phyloP scores from a whole-genome alignment of 495 filamentous ascomycete species.

The Paragyromitra xinjiangensis region DNA sequence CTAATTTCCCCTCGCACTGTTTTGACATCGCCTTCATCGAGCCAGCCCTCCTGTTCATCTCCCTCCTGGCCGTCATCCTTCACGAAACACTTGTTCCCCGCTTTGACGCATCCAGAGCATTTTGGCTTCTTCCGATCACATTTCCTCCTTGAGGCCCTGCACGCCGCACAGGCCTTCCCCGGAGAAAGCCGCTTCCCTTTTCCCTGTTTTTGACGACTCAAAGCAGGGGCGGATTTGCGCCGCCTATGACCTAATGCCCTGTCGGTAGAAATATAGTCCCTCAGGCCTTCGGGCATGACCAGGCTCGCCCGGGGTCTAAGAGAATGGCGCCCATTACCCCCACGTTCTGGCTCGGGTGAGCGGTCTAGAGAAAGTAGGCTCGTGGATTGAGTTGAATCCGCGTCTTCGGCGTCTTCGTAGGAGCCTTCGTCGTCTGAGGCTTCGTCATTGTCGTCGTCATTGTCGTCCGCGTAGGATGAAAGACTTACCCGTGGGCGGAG shows the following conservation, averaged over 20 bases:
- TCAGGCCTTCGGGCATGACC: conserved; percentile 27
- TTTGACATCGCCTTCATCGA: conserved; percentile 38
- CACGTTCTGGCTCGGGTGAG: conserved; percentile 39
- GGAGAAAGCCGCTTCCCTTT: conserved; percentile 42
- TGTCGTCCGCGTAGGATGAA: conserved; percentile 37
- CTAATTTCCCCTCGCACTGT: conserved; percentile 61
- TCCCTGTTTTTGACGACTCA: neutral
- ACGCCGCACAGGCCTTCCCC: conserved; percentile 46
- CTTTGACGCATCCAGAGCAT: conserved; percentile 43
- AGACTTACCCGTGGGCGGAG: conserved; percentile 30
- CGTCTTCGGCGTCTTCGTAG: conserved; percentile 23
- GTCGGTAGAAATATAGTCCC: conserved; percentile 43
- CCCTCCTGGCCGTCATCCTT: conserved; percentile 60
- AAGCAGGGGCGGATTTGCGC: conserved; percentile 2
- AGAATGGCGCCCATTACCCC: conserved; percentile 27
- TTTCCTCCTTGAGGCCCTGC: conserved; percentile 32
- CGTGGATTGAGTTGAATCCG: conserved; percentile 17
- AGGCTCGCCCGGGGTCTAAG: conserved; percentile 42
- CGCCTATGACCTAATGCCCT: conserved; percentile 23
- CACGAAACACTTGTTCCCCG: conserved; percentile 53
- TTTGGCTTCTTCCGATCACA: conserved; percentile 51
- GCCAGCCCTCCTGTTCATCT: conserved; percentile 57
- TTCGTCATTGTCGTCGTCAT: conserved; percentile 30
- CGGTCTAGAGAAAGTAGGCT: conserved; percentile 11
- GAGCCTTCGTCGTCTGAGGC: conserved; percentile 24